Percentiles rank a stretch among this genome's conserved stretches.
Evolutionary conservation across 2,329 filamentous ascomycete genomes (phyloP).

Genomic region (Aspergillus fischeri): DNA sequence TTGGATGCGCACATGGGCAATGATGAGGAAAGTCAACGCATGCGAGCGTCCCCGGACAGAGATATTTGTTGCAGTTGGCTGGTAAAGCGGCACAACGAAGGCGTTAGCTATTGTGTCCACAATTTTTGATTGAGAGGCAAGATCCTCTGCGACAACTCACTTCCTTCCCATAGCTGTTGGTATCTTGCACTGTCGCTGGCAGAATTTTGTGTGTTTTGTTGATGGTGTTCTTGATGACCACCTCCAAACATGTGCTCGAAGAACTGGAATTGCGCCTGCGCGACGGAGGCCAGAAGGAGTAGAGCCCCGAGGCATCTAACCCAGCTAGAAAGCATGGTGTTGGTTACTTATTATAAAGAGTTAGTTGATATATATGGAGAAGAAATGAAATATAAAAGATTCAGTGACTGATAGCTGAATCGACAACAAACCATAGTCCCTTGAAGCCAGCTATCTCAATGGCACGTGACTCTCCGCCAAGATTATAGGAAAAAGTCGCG

Average conservation of each 20-base stretch:
- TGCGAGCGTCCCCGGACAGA: conserved; percentile 88
- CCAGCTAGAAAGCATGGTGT: conserved; percentile 23
- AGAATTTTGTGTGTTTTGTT: conserved; percentile 66
- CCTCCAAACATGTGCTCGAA: conserved; percentile 95
- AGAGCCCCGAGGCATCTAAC: conserved; percentile 40
- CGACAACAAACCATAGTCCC: neutral
- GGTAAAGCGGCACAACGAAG: neutral
- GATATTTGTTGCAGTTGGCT: conserved; percentile 89
- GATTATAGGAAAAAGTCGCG: conserved; percentile 16
- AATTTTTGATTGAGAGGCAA: neutral
- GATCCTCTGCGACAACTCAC: conserved; percentile 42
- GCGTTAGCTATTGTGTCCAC: conserved; percentile 1
- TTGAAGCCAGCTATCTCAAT: conserved; percentile 29
- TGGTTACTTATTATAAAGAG: neutral
- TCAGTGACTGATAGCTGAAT: neutral
- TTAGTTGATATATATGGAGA: neutral
- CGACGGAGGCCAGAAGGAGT: conserved; percentile 56
- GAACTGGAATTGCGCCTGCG: conserved; percentile 84
- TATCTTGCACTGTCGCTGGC: conserved; percentile 82
- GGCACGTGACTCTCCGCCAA: conserved; percentile 23
- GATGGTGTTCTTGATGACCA: conserved; percentile 53
- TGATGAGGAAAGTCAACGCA: conserved; percentile 97
- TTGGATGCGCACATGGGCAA: conserved; percentile 83
- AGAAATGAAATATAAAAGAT: neutral
- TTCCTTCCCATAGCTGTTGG: conserved; percentile 62